Evolutionary conservation across 2,329 filamentous ascomycete genomes (phyloP).

Genomic region (Neoascochyta sp.): DNA sequence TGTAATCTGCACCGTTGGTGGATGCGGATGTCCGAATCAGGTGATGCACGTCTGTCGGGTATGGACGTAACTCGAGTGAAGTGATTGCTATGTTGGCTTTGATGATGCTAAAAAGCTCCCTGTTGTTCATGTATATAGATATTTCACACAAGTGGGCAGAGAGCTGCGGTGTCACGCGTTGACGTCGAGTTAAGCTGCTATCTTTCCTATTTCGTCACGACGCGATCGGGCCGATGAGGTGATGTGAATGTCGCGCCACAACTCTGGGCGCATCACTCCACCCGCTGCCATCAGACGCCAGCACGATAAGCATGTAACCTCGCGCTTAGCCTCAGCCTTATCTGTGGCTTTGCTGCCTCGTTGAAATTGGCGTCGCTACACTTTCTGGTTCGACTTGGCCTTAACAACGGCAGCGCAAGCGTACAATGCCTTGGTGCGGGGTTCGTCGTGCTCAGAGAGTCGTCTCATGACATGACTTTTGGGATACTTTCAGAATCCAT

Average conservation of each 20-base stretch:
- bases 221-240: constrained; percentile 9
- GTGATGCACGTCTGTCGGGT: constrained; percentile 12
- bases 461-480: too few species aligned
- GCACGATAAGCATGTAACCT: constrained; percentile 1
- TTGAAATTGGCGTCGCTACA: background rate
- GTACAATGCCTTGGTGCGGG: too few species aligned
- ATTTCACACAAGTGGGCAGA: background rate
- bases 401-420: background rate
- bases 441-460: too few species aligned
- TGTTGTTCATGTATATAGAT: too few species aligned
- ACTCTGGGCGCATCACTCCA: constrained; percentile 17
- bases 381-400: background rate
- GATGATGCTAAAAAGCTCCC: constrained; percentile 5
- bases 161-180: constrained; percentile 18
- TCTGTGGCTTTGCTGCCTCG: too few species aligned
- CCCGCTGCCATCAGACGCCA: constrained; percentile 3
- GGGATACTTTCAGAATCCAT: too few species aligned
- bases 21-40: constrained; percentile 7
- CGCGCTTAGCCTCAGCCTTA: constrained; percentile 7
- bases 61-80: constrained; percentile 4
- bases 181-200: constrained; percentile 5
- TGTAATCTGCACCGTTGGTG: constrained; percentile 5
- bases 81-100: constrained; percentile 1
- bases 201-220: constrained; percentile 10
- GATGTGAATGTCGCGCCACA: constrained; percentile 24